Evolutionary conservation across 2,329 filamentous ascomycete genomes (phyloP).

Genomic region (Colletotrichum godetiae): DNA sequence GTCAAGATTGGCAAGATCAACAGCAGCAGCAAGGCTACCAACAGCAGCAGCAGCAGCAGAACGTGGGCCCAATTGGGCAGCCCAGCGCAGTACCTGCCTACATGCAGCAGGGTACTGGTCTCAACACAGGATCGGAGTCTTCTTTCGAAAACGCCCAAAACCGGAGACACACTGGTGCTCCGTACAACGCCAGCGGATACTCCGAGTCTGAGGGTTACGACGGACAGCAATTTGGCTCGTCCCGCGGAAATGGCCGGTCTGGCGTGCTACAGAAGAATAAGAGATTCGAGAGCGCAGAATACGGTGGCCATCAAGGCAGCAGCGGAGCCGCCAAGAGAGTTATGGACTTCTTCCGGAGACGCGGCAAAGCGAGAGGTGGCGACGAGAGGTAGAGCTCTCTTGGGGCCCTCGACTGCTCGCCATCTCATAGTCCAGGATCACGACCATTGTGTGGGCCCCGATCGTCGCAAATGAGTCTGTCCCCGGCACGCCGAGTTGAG

Average conservation of each 20-base stretch:
- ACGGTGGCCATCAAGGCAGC: conserved; percentile 79
- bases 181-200: conserved; percentile 55
- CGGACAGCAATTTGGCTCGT: conserved; percentile 50
- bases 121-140: conserved; percentile 65
- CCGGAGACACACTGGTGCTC: conserved; percentile 51
- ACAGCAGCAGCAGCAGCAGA: conserved; percentile 54
- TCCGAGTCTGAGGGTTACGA: conserved; percentile 56
- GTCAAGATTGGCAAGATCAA: conserved; percentile 39
- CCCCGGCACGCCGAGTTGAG: conserved; percentile 27
- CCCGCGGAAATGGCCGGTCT: conserved; percentile 31
- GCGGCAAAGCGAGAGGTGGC: conserved; percentile 78
- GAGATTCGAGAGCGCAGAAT: conserved; percentile 86
- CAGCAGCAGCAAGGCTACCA: conserved; percentile 47
- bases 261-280: conserved; percentile 80
- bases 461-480: conserved; percentile 32
- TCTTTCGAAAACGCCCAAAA: conserved; percentile 56
- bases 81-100: conserved; percentile 59
- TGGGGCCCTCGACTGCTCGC: conserved; percentile 24
- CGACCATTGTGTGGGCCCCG: conserved; percentile 27
- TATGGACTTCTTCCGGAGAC: conserved; percentile 97
- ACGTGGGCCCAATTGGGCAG: conserved; percentile 47
- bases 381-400: conserved; percentile 58
- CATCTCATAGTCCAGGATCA: conserved; percentile 2
- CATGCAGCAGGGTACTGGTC: conserved; percentile 57
- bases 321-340: conserved; percentile 90